These are phyloP conservation scores for Dendrocalamus latiflorus DNA, from an alignment of 202 grass and related monocot genomes.

Conservation along the genomic window DNA sequence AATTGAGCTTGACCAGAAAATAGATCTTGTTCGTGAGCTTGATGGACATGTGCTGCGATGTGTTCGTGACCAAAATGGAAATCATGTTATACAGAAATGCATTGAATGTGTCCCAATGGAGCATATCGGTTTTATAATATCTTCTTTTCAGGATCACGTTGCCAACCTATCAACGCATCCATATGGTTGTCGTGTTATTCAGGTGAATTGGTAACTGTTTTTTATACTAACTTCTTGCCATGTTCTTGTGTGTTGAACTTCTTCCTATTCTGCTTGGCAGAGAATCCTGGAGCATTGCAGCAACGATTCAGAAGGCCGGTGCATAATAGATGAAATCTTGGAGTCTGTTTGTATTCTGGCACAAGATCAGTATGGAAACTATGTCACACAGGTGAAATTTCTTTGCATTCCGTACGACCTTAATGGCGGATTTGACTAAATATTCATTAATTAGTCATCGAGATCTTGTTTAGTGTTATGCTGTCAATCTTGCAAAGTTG, in stretches of 20 bases:
- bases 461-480: background rate
- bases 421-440: background rate
- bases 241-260: background rate
- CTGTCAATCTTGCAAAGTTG: background rate
- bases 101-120: conserved; percentile 77
- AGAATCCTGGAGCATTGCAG: conserved; percentile 81
- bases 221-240: background rate
- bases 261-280: conserved; percentile 29
- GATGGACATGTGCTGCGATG: conserved; percentile 83
- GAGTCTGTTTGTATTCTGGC: conserved; percentile 71
- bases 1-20: conserved; percentile 89
- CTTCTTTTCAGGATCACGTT: conserved; percentile 74
- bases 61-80: conserved; percentile 91
- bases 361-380: conserved; percentile 95
- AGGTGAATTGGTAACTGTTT: conserved; percentile 45
- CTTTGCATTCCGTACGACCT: background rate
- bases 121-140: conserved; percentile 80
- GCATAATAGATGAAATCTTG: conserved; percentile 93
- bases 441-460: background rate
- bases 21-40: conserved; percentile 70
- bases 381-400: conserved; percentile 81
- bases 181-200: conserved; percentile 96
- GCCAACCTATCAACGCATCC: conserved; percentile 76
- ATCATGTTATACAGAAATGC: conserved; percentile 98
- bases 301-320: conserved; percentile 54